These are phyloP conservation scores for Cerrena zonata DNA, from an alignment of 1,284 basidiomycete species.

Conservation along the genomic window DNA sequence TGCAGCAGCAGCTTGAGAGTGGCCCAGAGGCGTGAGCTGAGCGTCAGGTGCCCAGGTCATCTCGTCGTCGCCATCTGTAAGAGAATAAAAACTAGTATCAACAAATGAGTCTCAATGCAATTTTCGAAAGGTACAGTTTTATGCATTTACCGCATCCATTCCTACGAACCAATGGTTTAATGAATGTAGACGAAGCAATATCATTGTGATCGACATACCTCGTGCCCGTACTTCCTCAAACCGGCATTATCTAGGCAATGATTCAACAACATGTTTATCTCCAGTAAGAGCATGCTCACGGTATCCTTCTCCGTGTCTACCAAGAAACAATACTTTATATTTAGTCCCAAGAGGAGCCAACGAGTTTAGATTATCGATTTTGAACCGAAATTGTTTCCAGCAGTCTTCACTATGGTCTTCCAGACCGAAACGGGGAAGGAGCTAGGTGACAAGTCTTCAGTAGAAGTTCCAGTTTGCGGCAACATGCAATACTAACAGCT, in stretches of 20 bases:
- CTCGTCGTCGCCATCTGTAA: constrained; percentile 63
- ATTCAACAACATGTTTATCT: constrained; percentile 1
- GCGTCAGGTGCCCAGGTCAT: constrained; percentile 82
- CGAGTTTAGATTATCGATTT: background rate
- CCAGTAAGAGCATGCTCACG: constrained; percentile 37
- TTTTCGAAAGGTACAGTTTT: constrained; percentile 4
- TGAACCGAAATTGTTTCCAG: background rate
- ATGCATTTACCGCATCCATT: constrained; percentile 28
- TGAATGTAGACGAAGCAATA: background rate
- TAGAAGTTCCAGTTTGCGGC: too few species aligned
- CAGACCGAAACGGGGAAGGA: background rate
- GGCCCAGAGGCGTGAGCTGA: constrained; percentile 61
- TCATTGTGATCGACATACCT: background rate
- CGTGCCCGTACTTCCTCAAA: background rate
- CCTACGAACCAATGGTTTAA: constrained; percentile 42
- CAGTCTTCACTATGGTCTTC: background rate
- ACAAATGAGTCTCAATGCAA: constrained; percentile 17
- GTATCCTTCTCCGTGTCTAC: constrained; percentile 69
- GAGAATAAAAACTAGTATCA: constrained; percentile 53
- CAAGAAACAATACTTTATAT: constrained; percentile 66
- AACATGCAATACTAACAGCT: too few species aligned
- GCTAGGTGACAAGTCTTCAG: background rate
- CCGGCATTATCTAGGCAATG: background rate
- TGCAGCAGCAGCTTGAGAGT: constrained; percentile 55
- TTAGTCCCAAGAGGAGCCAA: background rate